Evolutionary conservation across 176 grass and related monocot species (phyloP).

Genomic region (Guadua angustifolia): DNA sequence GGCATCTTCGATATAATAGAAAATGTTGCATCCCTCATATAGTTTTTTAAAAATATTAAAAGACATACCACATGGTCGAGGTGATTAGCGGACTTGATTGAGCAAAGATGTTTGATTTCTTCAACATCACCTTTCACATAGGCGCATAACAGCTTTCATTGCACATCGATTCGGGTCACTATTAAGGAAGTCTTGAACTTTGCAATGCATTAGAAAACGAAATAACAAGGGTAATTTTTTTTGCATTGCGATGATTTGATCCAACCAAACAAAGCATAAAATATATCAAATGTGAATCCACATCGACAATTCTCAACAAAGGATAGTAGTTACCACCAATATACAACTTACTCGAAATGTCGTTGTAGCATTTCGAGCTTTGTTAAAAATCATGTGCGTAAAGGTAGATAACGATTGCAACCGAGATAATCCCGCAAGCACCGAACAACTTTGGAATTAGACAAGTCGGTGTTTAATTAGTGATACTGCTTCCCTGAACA

Average conservation of each 20-base stretch:
- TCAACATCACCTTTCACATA: conserved; percentile 87
- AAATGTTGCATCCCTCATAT: no score
- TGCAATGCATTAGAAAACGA: conserved; percentile 39
- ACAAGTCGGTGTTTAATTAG: no score
- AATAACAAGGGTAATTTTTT: background rate
- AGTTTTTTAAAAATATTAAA: background rate
- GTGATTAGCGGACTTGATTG: conserved; percentile 73
- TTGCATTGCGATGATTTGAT: background rate
- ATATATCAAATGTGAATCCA: background rate
- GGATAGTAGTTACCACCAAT: background rate
- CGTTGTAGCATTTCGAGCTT: conserved; percentile 96
- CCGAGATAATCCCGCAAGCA: conserved; percentile 84
- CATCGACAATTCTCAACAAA: background rate
- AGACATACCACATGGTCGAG: conserved; percentile 86
- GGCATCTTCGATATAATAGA: no score
- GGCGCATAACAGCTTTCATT: conserved; percentile 73
- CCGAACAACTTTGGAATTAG: conserved; percentile 14
- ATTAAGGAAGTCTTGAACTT: conserved; percentile 77
- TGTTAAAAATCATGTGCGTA: conserved; percentile 96
- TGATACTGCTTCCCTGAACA: background rate
- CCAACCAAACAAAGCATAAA: conserved; percentile 16
- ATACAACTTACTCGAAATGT: conserved; percentile 77
- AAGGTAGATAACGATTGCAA: conserved; percentile 90
- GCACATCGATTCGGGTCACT: conserved; percentile 87
- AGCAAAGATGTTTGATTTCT: conserved; percentile 74